These are phyloP conservation scores for Aspergillus novoparasiticus DNA, from an alignment of 2,329 filamentous ascomycete species.

Conservation along the genomic window DNA sequence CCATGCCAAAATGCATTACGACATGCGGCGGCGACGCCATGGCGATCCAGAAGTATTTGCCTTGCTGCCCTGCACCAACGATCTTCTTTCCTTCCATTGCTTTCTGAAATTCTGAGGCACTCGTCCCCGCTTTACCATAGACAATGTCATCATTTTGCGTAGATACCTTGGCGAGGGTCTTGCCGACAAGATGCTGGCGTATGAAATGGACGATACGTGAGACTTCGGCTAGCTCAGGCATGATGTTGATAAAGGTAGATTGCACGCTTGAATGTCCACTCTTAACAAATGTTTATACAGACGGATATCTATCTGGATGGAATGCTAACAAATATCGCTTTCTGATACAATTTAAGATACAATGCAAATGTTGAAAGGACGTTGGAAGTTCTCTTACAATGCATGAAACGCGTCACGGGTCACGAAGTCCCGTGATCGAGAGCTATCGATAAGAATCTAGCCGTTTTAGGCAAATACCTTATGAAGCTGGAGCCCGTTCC, in stretches of 20 bases:
- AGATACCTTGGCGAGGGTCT: constrained; percentile 69
- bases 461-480: constrained; percentile 11
- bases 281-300: neutral
- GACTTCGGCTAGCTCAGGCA: constrained; percentile 63
- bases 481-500: neutral
- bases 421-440: constrained; percentile 32
- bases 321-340: neutral
- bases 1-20: constrained; percentile 82
- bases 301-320: neutral
- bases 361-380: neutral
- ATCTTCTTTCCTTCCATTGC: constrained; percentile 76
- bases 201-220: constrained; percentile 86
- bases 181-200: constrained; percentile 79
- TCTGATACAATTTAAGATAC: neutral
- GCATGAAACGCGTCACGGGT: constrained; percentile 22
- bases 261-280: neutral
- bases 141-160: constrained; percentile 80
- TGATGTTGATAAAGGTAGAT: constrained; percentile 23
- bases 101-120: constrained; percentile 70
- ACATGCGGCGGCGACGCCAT: constrained; percentile 78
- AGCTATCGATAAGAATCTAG: constrained; percentile 4
- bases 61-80: constrained; percentile 74
- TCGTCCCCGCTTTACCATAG: constrained; percentile 88
- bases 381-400: neutral
- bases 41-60: constrained; percentile 95